These are phyloP conservation scores for Brassica cretica DNA, from an alignment of 345 rosid species.

Conservation along the genomic window DNA sequence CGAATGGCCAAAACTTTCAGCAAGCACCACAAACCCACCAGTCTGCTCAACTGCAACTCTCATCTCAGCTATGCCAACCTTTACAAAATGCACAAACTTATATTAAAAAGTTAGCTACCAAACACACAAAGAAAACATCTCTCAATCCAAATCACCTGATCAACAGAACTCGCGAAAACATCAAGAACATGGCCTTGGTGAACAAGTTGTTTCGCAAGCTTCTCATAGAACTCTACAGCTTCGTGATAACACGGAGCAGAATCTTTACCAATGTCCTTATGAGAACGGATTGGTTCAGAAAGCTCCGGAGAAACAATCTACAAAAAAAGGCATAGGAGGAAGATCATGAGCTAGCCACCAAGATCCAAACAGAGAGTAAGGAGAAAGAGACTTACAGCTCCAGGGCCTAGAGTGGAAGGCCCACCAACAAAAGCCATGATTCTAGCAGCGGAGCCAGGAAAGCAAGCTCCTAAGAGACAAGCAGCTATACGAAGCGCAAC, in stretches of 20 bases:
- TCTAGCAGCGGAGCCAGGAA: slow-evolving; percentile 94
- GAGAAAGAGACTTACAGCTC: slow-evolving; percentile 58
- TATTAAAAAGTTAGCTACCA: background rate
- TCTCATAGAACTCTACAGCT: slow-evolving; percentile 79
- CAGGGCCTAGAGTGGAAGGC: slow-evolving; percentile 84
- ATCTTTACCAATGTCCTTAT: slow-evolving; percentile 90
- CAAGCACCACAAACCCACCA: slow-evolving; percentile 95
- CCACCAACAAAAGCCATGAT: slow-evolving; percentile 97
- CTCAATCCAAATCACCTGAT: slow-evolving; percentile 59
- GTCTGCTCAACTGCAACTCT: slow-evolving; percentile 92
- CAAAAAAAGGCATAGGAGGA: slow-evolving; percentile 8
- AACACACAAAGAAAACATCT: background rate
- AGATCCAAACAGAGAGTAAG: background rate
- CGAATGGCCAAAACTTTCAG: slow-evolving; percentile 97
- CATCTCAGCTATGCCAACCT: slow-evolving; percentile 94
- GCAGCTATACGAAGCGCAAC: slow-evolving; percentile 91
- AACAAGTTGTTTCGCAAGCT: slow-evolving; percentile 85
- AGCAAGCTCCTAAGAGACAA: slow-evolving; percentile 81
- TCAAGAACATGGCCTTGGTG: slow-evolving; percentile 98
- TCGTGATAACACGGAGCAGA: slow-evolving; percentile 72
- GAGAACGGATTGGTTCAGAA: slow-evolving; percentile 93
- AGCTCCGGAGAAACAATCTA: slow-evolving; percentile 86
- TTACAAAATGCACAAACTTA: slow-evolving; percentile 19
- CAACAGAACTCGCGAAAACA: slow-evolving; percentile 92
- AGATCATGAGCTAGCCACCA: background rate